Percentiles rank a stretch among this genome's conserved stretches.
Evolutionary conservation across 2,329 filamentous ascomycete species (phyloP).

Genomic region (Plenodomus lindquistii): DNA sequence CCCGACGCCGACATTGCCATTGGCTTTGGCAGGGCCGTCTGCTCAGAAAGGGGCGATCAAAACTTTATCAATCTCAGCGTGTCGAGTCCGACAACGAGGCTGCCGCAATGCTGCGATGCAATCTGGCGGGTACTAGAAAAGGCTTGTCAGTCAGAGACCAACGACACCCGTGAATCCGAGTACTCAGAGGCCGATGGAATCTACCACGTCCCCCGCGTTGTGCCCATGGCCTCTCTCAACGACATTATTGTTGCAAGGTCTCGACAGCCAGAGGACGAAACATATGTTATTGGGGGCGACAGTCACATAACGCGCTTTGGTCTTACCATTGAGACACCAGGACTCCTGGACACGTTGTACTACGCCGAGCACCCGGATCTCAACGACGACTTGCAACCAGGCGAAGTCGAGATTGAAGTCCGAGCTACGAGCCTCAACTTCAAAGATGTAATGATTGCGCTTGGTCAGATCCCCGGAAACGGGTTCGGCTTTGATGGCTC

Average conservation of each 20-base stretch:
- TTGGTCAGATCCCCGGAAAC: background rate
- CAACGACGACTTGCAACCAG: background rate
- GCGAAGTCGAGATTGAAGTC: background rate
- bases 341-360: background rate
- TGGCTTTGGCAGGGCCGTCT: background rate
- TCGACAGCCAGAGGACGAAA: background rate
- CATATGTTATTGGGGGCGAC: background rate
- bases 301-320: background rate
- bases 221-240: background rate
- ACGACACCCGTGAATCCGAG: background rate
- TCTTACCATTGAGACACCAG: background rate
- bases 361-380: background rate
- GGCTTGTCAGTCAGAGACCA: background rate
- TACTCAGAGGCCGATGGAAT: background rate
- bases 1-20: background rate
- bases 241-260: background rate
- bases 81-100: background rate
- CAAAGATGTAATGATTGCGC: background rate
- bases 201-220: background rate
- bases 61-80: background rate
- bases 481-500: background rate
- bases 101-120: background rate
- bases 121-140: background rate
- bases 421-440: background rate
- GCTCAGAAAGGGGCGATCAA: background rate